Conservation (phyloP, 2,329 filamentous ascomycete genomes). For the Neocucurbitaria cava region DNA sequence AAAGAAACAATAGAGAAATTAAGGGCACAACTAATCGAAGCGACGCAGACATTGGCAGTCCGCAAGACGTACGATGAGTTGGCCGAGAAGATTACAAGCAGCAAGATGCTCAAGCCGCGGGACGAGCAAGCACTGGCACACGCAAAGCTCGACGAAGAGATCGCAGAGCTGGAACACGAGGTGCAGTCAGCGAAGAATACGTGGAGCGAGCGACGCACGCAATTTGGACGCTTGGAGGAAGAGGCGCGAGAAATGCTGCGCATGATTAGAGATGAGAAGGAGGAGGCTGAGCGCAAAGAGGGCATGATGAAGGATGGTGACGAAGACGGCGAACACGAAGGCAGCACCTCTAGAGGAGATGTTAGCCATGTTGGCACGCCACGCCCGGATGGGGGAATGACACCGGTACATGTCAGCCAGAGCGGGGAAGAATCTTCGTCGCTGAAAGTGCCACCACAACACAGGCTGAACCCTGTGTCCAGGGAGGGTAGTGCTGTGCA, state of each 20-base stretch:
- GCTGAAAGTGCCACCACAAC: conserved; percentile 40
- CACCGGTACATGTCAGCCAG: conserved; percentile 48
- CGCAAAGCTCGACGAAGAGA: conserved; percentile 85
- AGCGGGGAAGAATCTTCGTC: conserved; percentile 35
- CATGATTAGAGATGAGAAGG: conserved; percentile 92
- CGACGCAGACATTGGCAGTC: conserved; percentile 70
- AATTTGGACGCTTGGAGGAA: conserved; percentile 87
- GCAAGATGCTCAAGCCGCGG: conserved; percentile 79
- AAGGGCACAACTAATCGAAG: conserved; percentile 74
- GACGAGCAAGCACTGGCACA: conserved; percentile 82
- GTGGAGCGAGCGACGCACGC: conserved; percentile 83
- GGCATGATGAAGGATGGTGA: conserved; percentile 61
- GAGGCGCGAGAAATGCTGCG: conserved; percentile 87
- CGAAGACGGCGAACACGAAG: conserved; percentile 51
- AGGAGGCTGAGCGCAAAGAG: conserved; percentile 87
- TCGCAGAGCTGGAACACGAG: conserved; percentile 83
- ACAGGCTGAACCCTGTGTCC: conserved; percentile 42
- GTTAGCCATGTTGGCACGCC: conserved; percentile 55
- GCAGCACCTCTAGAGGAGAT: conserved; percentile 44
- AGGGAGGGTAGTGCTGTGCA: conserved; percentile 33
- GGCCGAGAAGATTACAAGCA: conserved; percentile 84
- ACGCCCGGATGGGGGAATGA: conserved; percentile 50
- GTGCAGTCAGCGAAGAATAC: conserved; percentile 80
- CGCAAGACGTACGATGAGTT: conserved; percentile 88
- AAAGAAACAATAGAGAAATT: conserved; percentile 76